phyloP scores from a whole-genome alignment of 352 stramenopile genomes.

The Phytophthora syringae region DNA sequence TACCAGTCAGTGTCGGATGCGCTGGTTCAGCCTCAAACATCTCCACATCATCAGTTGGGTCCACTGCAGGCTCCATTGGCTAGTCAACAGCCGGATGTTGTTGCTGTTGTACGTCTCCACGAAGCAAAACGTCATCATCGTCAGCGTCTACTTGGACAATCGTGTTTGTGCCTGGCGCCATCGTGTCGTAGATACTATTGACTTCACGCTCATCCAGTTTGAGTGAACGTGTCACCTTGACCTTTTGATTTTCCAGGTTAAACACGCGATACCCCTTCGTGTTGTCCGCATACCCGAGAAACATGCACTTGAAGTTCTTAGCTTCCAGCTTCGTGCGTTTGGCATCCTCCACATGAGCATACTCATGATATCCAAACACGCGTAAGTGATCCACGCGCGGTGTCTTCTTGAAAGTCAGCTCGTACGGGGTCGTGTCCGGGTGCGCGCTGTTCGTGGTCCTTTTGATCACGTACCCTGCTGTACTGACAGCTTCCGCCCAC shows the following conservation, averaged over 20 bases:
- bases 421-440: constrained; percentile 17
- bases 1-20: no score
- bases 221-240: constrained; percentile 16
- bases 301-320: constrained; percentile 35
- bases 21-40: no score
- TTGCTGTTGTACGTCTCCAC: no score
- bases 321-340: constrained; percentile 34
- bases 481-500: constrained; percentile 42
- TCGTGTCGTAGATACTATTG: no score
- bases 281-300: constrained; percentile 27
- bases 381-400: background rate
- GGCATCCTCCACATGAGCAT: constrained; percentile 30
- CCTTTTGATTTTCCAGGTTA: constrained; percentile 16
- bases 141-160: no score
- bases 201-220: constrained; percentile 26
- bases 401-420: constrained; percentile 24
- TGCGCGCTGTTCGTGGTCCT: constrained; percentile 1
- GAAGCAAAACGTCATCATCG: no score
- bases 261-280: constrained; percentile 27
- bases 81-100: no score
- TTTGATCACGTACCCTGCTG: constrained; percentile 37
- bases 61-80: no score
- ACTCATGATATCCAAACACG: constrained; percentile 37
- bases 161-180: no score
- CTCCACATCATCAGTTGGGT: no score